Evolutionary conservation across 2,329 filamentous ascomycete genomes (phyloP).

Genomic region (Clonostachys chloroleuca): DNA sequence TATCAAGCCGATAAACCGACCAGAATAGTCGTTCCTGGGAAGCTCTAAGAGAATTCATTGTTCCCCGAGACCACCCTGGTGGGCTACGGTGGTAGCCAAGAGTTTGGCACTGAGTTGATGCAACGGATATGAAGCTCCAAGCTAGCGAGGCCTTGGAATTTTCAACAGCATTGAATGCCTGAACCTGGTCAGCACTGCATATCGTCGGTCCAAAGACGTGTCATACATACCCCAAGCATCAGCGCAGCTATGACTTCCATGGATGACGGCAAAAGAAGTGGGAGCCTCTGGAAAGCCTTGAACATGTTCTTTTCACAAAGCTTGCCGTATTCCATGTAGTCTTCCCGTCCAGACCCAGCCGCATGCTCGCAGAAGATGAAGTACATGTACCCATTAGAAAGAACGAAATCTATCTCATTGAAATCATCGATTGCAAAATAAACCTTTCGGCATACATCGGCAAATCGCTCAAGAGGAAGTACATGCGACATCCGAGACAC

Average conservation of each 20-base stretch:
- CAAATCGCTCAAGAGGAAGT: constrained; percentile 20
- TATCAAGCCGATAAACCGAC: constrained; percentile 26
- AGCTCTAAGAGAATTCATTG: too few species aligned
- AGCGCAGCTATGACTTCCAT: constrained; percentile 24
- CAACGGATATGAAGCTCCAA: constrained; percentile 28
- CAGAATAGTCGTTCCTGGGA: constrained; percentile 18
- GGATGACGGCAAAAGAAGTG: constrained; percentile 21
- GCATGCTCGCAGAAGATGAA: constrained; percentile 26
- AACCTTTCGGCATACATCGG: constrained; percentile 22
- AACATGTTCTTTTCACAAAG: constrained; percentile 19
- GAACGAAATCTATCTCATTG: constrained; percentile 20
- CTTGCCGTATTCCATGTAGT: constrained; percentile 13
- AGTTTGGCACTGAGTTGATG: constrained; percentile 22
- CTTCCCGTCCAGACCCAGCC: constrained; percentile 10
- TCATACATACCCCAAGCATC: constrained; percentile 18
- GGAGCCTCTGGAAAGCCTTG: constrained; percentile 13
- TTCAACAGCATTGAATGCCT: constrained; percentile 26
- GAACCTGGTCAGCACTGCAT: background rate
- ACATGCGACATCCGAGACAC: constrained; percentile 23
- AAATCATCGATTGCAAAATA: constrained; percentile 27
- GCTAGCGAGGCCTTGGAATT: constrained; percentile 19
- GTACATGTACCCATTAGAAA: constrained; percentile 26
- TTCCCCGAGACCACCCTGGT: too few species aligned
- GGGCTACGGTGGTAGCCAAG: constrained; percentile 20
- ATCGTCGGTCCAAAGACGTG: background rate